Base-by-base conservation (phyloP, 2,329 filamentous ascomycete genomes). In the Ascochyta viciae-villosae region DNA sequence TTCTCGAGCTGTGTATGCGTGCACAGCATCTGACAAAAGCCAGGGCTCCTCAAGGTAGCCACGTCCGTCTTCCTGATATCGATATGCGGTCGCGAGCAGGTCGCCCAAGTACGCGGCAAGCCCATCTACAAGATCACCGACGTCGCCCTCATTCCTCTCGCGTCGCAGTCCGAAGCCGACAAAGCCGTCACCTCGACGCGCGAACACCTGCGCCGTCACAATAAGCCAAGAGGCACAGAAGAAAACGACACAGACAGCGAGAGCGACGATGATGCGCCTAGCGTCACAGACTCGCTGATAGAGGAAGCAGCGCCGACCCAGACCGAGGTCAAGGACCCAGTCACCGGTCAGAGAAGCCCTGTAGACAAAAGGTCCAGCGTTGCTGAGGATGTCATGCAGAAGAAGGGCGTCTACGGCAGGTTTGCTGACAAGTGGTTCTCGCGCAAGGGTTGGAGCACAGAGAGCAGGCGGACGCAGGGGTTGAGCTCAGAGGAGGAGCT, bases 341-440 rank as follows among this genome's bases (percentile, higher is more conserved):
- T 71, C 23, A 73, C 69, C 2, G 69, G 65, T 5, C 71, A 71
- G 40, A 64, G 57, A 46, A 60, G 59, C 5, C 57, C 63, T 9
- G 44, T 53, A 3, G 58, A 67, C 60, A 70, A 48, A 27, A 63
- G 61, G 24, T 48, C 73, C 13, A 92, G 88, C 63, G 87, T 97
- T 56, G 92, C 89, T 0, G 88, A 96, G 74, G 91, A 98, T 78
- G 93, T 98, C 1, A 94, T 97, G 50, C 86, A 87, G 34, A 88
- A 86, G 54, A 89, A 87, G 65, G 92, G 93, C 0, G 88, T 87
- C 60, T 98, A 97, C 74, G 94, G 93, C 4, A 84, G 91, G 34
- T 97, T 98, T 73, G 91, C 94, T 0, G 86, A 92, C 60, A 87
- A 89, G 57, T 99, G 95, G 95, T 95, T 98, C 72, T 95, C 91